A percentile compares a stretch with the other conserved stretches of the same genome.
These are phyloP conservation scores for Waitea zeae DNA, from an alignment of 1,284 basidiomycete species.

Conservation along the genomic window DNA sequence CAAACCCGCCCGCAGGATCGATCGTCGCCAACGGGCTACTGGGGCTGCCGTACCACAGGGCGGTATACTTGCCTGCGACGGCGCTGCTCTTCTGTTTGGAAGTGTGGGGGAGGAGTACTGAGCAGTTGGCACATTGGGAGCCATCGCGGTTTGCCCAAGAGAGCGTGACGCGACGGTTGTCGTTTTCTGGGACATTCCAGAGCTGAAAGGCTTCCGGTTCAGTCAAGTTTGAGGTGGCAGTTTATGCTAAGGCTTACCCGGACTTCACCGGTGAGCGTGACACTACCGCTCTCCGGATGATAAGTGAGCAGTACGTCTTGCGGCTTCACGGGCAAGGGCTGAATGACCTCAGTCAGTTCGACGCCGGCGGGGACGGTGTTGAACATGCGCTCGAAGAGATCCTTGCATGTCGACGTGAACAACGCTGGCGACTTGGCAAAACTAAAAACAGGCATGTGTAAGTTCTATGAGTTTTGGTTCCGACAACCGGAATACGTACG, in stretches of 20 bases:
- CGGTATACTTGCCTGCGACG: background rate
- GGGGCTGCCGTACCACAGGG: background rate
- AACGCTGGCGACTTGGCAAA: constrained; percentile 4
- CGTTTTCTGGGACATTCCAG: background rate
- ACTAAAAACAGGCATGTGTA: too few species aligned
- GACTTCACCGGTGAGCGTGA: background rate
- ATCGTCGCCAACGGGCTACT: background rate
- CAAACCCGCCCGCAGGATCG: too few species aligned
- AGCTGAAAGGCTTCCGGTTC: too few species aligned
- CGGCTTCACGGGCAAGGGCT: constrained; percentile 11
- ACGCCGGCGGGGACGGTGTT: constrained; percentile 11
- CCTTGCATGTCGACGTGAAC: constrained; percentile 8
- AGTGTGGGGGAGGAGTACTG: background rate
- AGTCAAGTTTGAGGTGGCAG: background rate
- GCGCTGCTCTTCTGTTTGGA: background rate
- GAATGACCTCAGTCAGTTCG: constrained; percentile 9
- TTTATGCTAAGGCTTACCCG: background rate
- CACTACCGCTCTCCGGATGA: background rate
- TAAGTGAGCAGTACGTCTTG: constrained; percentile 3
- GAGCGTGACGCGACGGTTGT: background rate
- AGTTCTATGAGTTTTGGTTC: too few species aligned
- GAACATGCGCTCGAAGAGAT: constrained; percentile 12
- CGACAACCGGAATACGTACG: constrained; percentile 1
- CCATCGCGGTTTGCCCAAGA: background rate
- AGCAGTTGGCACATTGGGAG: background rate